Conservation (phyloP, 163 green algal genomes). For the Picocystis sp. region DNA sequence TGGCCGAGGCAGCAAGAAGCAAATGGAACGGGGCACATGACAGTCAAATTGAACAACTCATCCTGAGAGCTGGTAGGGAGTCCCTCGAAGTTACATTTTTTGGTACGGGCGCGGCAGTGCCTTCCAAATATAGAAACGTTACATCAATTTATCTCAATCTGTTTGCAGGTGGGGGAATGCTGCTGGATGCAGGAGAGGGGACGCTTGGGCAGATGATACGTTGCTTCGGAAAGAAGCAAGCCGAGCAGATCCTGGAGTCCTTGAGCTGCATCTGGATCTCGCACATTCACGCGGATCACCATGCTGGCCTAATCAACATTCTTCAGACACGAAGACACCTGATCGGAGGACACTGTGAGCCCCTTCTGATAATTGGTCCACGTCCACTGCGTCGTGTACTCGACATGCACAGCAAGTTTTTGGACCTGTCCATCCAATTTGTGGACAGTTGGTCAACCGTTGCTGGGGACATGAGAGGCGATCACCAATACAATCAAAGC, state of each 20-base stretch:
- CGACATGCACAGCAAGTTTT: slow-evolving; percentile 30
- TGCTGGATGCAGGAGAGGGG: slow-evolving; percentile 88
- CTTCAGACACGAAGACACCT: slow-evolving; percentile 30
- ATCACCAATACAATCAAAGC: not conserved
- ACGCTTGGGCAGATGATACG: slow-evolving; percentile 65
- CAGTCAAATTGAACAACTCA: not conserved
- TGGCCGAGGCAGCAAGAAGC: not conserved
- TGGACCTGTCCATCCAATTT: slow-evolving; percentile 21
- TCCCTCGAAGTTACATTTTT: slow-evolving; percentile 69
- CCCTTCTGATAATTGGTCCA: slow-evolving; percentile 69
- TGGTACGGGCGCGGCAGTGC: slow-evolving; percentile 69
- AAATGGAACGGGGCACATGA: not conserved
- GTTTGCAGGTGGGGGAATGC: slow-evolving; percentile 39
- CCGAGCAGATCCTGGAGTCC: slow-evolving; percentile 12
- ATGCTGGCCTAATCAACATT: slow-evolving; percentile 52
- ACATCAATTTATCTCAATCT: slow-evolving; percentile 46
- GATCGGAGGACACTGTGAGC: slow-evolving; percentile 18
- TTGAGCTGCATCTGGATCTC: slow-evolving; percentile 67
- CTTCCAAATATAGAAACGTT: slow-evolving; percentile 93
- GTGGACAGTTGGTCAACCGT: slow-evolving; percentile 25
- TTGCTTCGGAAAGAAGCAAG: slow-evolving; percentile 30
- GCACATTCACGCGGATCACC: slow-evolving; percentile 97
- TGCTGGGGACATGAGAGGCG: not conserved
- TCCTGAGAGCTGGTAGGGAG: not conserved
- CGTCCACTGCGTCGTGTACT: slow-evolving; percentile 46